Evolutionary conservation across 116 monocot species (phyloP), one percentile per base, ranked within the genome.

Genomic region (Iris pallida): DNA sequence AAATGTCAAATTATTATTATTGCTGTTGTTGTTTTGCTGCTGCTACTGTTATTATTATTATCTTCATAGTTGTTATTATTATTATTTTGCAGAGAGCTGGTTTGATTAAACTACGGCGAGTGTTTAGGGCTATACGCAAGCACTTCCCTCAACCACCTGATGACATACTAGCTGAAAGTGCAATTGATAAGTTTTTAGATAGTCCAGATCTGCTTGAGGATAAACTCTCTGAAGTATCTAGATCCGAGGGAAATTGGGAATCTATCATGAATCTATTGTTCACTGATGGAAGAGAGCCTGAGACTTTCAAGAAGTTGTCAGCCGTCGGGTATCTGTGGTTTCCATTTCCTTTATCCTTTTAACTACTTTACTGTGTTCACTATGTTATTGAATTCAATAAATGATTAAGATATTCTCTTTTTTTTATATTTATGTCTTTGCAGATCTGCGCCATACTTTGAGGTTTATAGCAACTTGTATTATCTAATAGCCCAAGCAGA

Each of bases 391-490:
- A 47, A 67, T 20, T 59, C 17, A 4, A 0, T 42, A 57, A 49
- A 64, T 63, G 20, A 51, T 8, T 3, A 68, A 54, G 20, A 42
- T 59, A 6, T 68, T 40, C 30, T 42, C 46, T 66, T n/a, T 43
- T 74, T 61, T 45, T 12, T 56, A 12, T 65, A 71, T 76, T 68
- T 13, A 57, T 57, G 66, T 68, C 40, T 57, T 45, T 82, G 71
- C 62, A 86, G 80, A 51, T 81, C 88, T 13, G 83, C 82, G 57
- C 86, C 83, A 62, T 90, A 93, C 73, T 73, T 73, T 13, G 99
- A 99, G 61, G 90, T 99, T 57, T 99, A 99, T 81, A 76, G 75
- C 63, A 99, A 93, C 76, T 74, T 99, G 66, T 99, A 99, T 75
- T 90, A 84, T 78, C 76, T 81, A 46, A 85, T 90, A 52, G 86